Percentiles rank a stretch among this genome's conserved stretches.
These are phyloP conservation scores for Lentinula raphanica DNA, from an alignment of 768 basidiomycete genomes.

Conservation along the genomic window DNA sequence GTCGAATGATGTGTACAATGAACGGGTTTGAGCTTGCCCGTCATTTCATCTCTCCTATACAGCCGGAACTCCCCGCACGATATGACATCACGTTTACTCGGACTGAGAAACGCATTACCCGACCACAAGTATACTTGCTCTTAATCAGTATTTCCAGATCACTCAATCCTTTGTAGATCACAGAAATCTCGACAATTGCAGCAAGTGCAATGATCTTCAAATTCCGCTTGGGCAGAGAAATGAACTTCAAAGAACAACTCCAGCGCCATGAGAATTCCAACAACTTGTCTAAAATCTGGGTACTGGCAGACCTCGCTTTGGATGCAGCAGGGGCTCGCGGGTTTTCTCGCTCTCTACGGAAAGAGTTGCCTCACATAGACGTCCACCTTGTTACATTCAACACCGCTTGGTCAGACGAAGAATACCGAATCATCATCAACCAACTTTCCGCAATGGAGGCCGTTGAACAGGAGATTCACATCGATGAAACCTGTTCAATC, in stretches of 20 bases:
- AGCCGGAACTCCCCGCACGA: background rate
- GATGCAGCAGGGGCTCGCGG: background rate
- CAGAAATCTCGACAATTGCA: too few relatives aligned
- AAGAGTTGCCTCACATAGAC: background rate
- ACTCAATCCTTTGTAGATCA: too few relatives aligned
- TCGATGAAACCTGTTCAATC: background rate
- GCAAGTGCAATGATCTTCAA: too few relatives aligned
- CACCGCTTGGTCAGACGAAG: background rate
- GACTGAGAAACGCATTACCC: background rate
- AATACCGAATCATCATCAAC: background rate
- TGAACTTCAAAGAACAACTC: too few relatives aligned
- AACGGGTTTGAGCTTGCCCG: slow-evolving; percentile 22
- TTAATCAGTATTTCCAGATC: background rate
- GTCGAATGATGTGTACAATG: slow-evolving; percentile 24
- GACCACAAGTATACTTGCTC: background rate
- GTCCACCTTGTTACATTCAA: background rate
- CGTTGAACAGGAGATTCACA: background rate
- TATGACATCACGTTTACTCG: slow-evolving; percentile 19
- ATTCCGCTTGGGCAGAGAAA: too few relatives aligned
- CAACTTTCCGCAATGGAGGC: background rate
- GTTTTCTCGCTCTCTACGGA: background rate
- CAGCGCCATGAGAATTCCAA: too few relatives aligned
- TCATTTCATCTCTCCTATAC: slow-evolving; percentile 10
- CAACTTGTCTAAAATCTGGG: background rate
- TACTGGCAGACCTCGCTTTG: background rate